Percentiles rank a stretch among this genome's conserved stretches.
Conservation (phyloP, 345 rosid genomes). For the Camelina sativa region DNA sequence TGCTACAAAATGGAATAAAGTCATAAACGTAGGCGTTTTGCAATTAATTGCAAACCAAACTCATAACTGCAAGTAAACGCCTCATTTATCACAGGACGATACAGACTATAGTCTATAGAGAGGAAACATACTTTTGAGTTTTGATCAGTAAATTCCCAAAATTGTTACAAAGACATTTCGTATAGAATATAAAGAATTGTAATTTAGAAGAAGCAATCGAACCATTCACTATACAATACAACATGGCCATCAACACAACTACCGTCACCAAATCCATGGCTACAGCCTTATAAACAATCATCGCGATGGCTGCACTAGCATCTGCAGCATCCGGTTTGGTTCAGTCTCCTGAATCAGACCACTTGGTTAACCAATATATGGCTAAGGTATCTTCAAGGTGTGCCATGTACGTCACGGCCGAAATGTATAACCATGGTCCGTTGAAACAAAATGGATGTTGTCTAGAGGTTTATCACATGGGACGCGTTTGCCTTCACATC, state of each 20-base stretch:
- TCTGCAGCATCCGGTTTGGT: constrained; percentile 23
- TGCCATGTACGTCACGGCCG: constrained; percentile 33
- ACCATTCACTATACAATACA: background rate
- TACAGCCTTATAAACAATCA: constrained; percentile 5
- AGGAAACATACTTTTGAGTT: background rate
- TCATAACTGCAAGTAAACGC: constrained; percentile 10
- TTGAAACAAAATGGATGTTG: constrained; percentile 38
- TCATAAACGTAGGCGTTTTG: constrained; percentile 8
- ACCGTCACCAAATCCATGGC: constrained; percentile 14
- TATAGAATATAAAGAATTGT: background rate
- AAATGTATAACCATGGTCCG: constrained; percentile 30
- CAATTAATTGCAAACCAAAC: background rate
- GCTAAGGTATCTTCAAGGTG: constrained; percentile 36
- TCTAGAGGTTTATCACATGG: constrained; percentile 35
- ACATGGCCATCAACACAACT: constrained; percentile 12
- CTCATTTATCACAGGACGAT: background rate
- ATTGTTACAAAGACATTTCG: background rate
- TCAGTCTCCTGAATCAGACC: constrained; percentile 27
- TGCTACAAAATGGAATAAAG: background rate
- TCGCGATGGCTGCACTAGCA: background rate
- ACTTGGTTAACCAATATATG: constrained; percentile 21
- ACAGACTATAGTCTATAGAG: too few species aligned
- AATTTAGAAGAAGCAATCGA: background rate
- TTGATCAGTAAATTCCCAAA: background rate
- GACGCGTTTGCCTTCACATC: constrained; percentile 32